These are phyloP conservation scores for Daldinia sp. DNA, from an alignment of 2,329 filamentous ascomycete species.

Conservation along the genomic window DNA sequence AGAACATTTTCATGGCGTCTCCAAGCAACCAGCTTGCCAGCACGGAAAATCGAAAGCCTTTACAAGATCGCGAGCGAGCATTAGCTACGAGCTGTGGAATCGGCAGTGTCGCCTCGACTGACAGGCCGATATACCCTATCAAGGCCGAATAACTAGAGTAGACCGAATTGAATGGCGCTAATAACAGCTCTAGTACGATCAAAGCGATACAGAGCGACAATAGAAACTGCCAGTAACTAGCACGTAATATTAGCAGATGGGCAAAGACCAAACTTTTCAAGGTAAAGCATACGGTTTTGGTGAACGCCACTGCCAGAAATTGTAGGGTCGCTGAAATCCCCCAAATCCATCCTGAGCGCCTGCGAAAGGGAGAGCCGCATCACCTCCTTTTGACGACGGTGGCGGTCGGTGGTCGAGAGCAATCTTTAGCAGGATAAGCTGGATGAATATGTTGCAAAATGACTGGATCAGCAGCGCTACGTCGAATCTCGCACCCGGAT, in stretches of 20 bases:
- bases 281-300: constrained; percentile 66
- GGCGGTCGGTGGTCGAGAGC: constrained; percentile 75
- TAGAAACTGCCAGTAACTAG: constrained; percentile 82
- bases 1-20: constrained; percentile 88
- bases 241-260: constrained; percentile 43
- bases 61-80: constrained; percentile 74
- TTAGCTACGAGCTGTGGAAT: constrained; percentile 83
- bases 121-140: constrained; percentile 80
- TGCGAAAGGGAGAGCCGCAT: constrained; percentile 72
- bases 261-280: neutral
- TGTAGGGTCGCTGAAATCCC: constrained; percentile 71
- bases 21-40: constrained; percentile 82
- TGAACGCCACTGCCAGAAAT: constrained; percentile 86
- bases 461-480: constrained; percentile 73
- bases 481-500: constrained; percentile 75
- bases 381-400: constrained; percentile 70
- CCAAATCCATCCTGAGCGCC: constrained; percentile 59
- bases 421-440: constrained; percentile 73
- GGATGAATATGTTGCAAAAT: constrained; percentile 73
- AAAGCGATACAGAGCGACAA: constrained; percentile 74
- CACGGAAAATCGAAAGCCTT: constrained; percentile 81
- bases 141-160: constrained; percentile 74
- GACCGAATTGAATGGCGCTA: constrained; percentile 68
- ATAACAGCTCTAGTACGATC: constrained; percentile 73
- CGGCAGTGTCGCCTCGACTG: constrained; percentile 84